phyloP scores from a whole-genome alignment of 2,329 filamentous ascomycete genomes.

The Cylindrodendrum hubeiense region DNA sequence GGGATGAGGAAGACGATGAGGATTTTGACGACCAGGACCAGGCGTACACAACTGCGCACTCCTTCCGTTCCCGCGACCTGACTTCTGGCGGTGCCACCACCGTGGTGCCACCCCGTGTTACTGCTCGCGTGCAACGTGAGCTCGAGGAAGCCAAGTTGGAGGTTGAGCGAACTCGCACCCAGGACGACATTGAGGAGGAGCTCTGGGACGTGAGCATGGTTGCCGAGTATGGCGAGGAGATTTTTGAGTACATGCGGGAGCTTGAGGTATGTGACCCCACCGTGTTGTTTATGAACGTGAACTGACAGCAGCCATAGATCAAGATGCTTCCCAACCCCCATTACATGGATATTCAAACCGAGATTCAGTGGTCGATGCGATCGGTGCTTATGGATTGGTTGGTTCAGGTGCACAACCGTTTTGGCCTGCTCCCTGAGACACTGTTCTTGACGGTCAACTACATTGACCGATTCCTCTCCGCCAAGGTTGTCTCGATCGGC shows the following conservation, averaged over 20 bases:
- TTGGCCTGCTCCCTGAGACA: constrained; percentile 91
- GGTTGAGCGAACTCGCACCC: constrained; percentile 76
- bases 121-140: constrained; percentile 77
- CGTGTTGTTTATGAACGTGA: not conserved
- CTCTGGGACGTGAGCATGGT: constrained; percentile 97
- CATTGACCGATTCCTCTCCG: constrained; percentile 94
- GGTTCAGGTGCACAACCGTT: constrained; percentile 94
- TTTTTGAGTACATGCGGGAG: constrained; percentile 90
- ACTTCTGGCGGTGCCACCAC: constrained; percentile 65
- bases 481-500: constrained; percentile 93
- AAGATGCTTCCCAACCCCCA: constrained; percentile 88
- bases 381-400: constrained; percentile 98
- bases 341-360: constrained; percentile 98
- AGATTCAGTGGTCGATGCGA: constrained; percentile 99
- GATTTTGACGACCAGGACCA: constrained; percentile 70
- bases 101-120: constrained; percentile 79
- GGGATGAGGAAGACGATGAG: constrained; percentile 84
- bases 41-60: constrained; percentile 83
- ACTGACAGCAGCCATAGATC: constrained; percentile 61
- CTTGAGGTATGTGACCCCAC: constrained; percentile 76
- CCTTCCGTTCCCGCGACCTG: constrained; percentile 76
- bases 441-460: constrained; percentile 96
- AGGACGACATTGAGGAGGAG: constrained; percentile 88
- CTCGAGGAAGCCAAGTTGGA: constrained; percentile 73
- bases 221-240: constrained; percentile 94